A percentile compares a stretch with the other conserved stretches of the same genome.
Evolutionary conservation across 2,329 filamentous ascomycete species (phyloP).

Genomic region (Alternaria alternata): DNA sequence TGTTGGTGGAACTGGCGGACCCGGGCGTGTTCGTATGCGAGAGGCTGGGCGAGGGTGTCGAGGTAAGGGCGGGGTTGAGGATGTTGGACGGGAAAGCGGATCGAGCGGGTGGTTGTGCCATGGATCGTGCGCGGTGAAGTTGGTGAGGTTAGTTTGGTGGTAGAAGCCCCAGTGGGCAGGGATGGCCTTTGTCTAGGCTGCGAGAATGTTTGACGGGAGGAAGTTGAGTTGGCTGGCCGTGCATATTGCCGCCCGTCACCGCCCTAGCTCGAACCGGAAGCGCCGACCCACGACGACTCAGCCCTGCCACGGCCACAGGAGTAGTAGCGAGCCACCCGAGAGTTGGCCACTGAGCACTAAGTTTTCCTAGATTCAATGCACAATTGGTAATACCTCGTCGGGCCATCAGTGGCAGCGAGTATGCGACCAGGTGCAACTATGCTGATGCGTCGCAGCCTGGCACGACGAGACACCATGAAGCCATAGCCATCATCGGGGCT

Average conservation of each 20-base stretch:
- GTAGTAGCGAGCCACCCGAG: not conserved
- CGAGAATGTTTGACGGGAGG: constrained; percentile 30
- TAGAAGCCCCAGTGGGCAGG: constrained; percentile 29
- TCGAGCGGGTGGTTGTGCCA: constrained; percentile 40
- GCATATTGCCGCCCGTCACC: constrained; percentile 19
- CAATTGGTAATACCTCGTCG: not conserved
- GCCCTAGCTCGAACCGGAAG: constrained; percentile 20
- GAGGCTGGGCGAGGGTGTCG: constrained; percentile 54
- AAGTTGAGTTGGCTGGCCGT: constrained; percentile 25
- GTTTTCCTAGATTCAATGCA: not conserved
- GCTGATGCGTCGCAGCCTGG: not conserved
- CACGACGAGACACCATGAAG: not conserved
- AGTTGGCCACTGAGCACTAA: constrained; percentile 1
- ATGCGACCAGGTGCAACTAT: not conserved
- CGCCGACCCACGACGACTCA: constrained; percentile 25
- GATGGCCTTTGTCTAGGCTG: constrained; percentile 27
- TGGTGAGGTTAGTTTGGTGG: constrained; percentile 19
- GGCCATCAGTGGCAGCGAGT: not conserved
- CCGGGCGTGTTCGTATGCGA: constrained; percentile 54
- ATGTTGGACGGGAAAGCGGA: constrained; percentile 31
- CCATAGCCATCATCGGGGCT: not conserved
- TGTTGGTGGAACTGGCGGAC: constrained; percentile 68
- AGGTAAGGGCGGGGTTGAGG: constrained; percentile 35
- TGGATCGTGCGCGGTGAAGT: constrained; percentile 28
- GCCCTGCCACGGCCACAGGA: constrained; percentile 10